These are phyloP conservation scores for Debaryomyces udenii DNA, from an alignment of 1,139 yeast genomes.

Conservation along the genomic window DNA sequence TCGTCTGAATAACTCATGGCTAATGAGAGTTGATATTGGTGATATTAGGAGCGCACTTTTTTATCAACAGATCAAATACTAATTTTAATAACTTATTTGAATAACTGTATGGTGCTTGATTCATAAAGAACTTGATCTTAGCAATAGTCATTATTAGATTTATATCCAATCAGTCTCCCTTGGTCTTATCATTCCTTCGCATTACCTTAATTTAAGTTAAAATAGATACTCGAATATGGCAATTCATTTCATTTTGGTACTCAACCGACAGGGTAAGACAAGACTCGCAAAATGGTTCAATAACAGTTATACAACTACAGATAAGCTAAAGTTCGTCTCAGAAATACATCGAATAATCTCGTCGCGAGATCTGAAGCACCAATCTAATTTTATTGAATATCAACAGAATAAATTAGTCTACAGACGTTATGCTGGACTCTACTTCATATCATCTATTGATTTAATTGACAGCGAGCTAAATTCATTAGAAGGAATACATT, in stretches of 20 bases:
- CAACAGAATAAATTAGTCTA: slow-evolving; percentile 77
- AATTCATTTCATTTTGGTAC: slow-evolving; percentile 74
- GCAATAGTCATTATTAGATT: too few relatives aligned
- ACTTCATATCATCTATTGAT: slow-evolving; percentile 80
- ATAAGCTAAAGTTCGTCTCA: slow-evolving; percentile 57
- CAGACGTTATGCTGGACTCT: slow-evolving; percentile 89
- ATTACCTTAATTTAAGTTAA: too few relatives aligned
- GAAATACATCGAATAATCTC: slow-evolving; percentile 84
- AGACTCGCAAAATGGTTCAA: slow-evolving; percentile 83
- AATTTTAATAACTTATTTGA: too few relatives aligned
- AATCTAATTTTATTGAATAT: slow-evolving; percentile 78
- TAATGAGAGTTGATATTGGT: not conserved
- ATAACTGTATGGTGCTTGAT: too few relatives aligned
- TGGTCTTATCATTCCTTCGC: too few relatives aligned
- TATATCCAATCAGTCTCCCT: too few relatives aligned
- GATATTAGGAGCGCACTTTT: slow-evolving; percentile 1
- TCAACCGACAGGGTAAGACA: slow-evolving; percentile 92
- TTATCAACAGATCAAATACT: slow-evolving; percentile 2
- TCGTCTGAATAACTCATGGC: slow-evolving; percentile 19
- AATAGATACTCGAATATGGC: slow-evolving; percentile 48
- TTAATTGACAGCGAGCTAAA: slow-evolving; percentile 76
- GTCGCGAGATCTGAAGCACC: slow-evolving; percentile 81
- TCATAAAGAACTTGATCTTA: too few relatives aligned
- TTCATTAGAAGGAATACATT: slow-evolving; percentile 81
- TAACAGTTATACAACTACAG: slow-evolving; percentile 38